Conservation (phyloP, 352 stramenopile species). For the Phytophthora hibernalis region DNA sequence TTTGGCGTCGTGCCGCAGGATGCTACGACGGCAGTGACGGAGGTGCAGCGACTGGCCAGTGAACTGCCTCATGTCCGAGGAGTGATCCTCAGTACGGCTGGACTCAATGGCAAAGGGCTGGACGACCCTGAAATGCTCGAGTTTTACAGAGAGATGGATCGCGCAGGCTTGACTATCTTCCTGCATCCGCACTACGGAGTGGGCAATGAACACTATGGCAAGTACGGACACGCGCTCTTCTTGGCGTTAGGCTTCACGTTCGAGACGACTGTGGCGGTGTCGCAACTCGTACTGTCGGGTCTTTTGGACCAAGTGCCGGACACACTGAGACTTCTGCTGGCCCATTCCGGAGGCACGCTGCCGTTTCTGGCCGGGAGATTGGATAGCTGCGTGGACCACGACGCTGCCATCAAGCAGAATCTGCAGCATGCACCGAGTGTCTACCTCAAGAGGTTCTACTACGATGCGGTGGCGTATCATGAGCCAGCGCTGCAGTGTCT, state of each 20-base stretch:
- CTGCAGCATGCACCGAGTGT: slow-evolving; percentile 53
- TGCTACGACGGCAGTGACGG: slow-evolving; percentile 41
- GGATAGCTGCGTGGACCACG: slow-evolving; percentile 69
- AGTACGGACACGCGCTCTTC: slow-evolving; percentile 67
- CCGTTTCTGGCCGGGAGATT: slow-evolving; percentile 67
- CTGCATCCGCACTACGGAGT: slow-evolving; percentile 76
- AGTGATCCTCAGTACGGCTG: slow-evolving; percentile 64
- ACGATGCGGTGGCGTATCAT: slow-evolving; percentile 69
- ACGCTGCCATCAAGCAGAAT: slow-evolving; percentile 45
- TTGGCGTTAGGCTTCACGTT: slow-evolving; percentile 73
- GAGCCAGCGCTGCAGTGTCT: slow-evolving; percentile 59
- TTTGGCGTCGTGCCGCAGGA: slow-evolving; percentile 64
- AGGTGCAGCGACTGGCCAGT: slow-evolving; percentile 46
- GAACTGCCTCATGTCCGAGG: slow-evolving; percentile 47
- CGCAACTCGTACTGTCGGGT: slow-evolving; percentile 62
- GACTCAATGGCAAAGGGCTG: slow-evolving; percentile 61
- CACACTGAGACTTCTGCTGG: slow-evolving; percentile 54
- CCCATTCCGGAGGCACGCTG: slow-evolving; percentile 67
- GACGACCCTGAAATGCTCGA: slow-evolving; percentile 63
- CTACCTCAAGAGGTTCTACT: slow-evolving; percentile 72
- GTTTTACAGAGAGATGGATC: slow-evolving; percentile 57
- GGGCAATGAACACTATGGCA: slow-evolving; percentile 62
- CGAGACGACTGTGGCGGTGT: slow-evolving; percentile 71
- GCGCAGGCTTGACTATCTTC: slow-evolving; percentile 58
- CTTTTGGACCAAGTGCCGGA: slow-evolving; percentile 56